A percentile compares a stretch with the other conserved stretches of the same genome.
Evolutionary conservation across 306 rosid genomes (phyloP).

Genomic region (Pyrus bretschneideri): DNA sequence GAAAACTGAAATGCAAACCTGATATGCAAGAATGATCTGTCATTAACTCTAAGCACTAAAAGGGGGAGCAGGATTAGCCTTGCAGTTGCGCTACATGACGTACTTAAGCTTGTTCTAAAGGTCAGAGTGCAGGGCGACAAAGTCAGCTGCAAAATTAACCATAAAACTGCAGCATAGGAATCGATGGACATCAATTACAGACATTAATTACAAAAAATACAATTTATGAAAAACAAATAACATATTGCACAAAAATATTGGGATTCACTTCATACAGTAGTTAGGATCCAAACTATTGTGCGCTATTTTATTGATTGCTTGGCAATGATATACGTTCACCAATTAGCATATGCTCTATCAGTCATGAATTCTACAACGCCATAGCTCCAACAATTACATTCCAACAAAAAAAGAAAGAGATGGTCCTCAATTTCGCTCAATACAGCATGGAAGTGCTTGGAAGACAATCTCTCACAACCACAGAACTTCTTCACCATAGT

Average conservation of each 20-base stretch:
- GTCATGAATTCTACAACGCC: conserved; percentile 58
- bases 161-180: conserved; percentile 10
- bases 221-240: conserved; percentile 18
- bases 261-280: conserved; percentile 27
- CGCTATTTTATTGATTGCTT: conserved; percentile 65
- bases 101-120: conserved; percentile 10
- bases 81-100: conserved; percentile 1
- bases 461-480: conserved; percentile 43
- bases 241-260: conserved; percentile 22
- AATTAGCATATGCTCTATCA: conserved; percentile 71
- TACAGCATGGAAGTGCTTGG: conserved; percentile 44
- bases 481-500: conserved; percentile 53
- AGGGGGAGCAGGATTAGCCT: conserved; percentile 1
- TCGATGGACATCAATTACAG: conserved; percentile 12
- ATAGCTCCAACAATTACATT: conserved; percentile 73
- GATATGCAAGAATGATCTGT: conserved; percentile 1
- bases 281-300: conserved; percentile 39
- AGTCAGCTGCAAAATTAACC: conserved; percentile 12
- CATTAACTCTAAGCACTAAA: background rate
- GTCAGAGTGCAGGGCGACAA: background rate
- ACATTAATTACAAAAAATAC: background rate
- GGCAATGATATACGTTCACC: conserved; percentile 66
- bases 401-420: conserved; percentile 38
- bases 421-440: conserved; percentile 42
- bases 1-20: background rate